Conservation (phyloP, 768 basidiomycete species). For the Botryobasidium botryosum region DNA sequence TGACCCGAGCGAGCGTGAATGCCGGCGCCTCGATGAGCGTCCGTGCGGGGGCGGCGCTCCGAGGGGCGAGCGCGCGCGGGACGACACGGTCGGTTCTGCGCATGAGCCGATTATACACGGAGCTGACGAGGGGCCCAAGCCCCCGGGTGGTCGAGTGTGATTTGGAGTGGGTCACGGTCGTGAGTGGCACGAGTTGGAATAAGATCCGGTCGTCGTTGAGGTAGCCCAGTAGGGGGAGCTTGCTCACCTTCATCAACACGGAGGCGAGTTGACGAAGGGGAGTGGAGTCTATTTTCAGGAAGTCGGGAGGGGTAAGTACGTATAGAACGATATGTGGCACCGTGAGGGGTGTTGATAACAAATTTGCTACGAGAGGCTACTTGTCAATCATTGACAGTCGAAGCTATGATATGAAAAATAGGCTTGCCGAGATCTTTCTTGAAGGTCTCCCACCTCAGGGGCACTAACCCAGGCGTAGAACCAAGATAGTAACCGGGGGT, state of each 20-base stretch:
- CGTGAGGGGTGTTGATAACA: not conserved
- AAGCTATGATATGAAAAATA: no score
- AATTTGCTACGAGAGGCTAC: no score
- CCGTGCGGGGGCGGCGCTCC: conserved; percentile 25
- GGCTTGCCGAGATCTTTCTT: conserved; percentile 45
- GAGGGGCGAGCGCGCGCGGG: conserved; percentile 33
- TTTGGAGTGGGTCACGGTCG: conserved; percentile 34
- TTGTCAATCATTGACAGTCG: no score
- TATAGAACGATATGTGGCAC: conserved; percentile 40
- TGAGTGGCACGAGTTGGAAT: conserved; percentile 53
- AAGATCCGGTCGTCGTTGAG: conserved; percentile 29
- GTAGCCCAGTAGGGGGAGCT: conserved; percentile 10
- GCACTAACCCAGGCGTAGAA: conserved; percentile 38
- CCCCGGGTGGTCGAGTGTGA: conserved; percentile 12
- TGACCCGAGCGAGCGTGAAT: conserved; percentile 40
- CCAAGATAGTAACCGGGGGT: conserved; percentile 34
- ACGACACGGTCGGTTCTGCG: conserved; percentile 40
- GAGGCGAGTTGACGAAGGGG: conserved; percentile 53
- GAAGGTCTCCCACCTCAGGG: conserved; percentile 50
- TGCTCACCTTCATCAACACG: conserved; percentile 34
- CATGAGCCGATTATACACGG: conserved; percentile 56
- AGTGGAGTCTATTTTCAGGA: conserved; percentile 41
- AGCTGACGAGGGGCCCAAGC: conserved; percentile 36
- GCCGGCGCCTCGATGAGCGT: conserved; percentile 45
- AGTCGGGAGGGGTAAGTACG: conserved; percentile 41